Evolutionary conservation across 2,329 filamentous ascomycete genomes (phyloP).

Genomic region (Epichloe baconii): DNA sequence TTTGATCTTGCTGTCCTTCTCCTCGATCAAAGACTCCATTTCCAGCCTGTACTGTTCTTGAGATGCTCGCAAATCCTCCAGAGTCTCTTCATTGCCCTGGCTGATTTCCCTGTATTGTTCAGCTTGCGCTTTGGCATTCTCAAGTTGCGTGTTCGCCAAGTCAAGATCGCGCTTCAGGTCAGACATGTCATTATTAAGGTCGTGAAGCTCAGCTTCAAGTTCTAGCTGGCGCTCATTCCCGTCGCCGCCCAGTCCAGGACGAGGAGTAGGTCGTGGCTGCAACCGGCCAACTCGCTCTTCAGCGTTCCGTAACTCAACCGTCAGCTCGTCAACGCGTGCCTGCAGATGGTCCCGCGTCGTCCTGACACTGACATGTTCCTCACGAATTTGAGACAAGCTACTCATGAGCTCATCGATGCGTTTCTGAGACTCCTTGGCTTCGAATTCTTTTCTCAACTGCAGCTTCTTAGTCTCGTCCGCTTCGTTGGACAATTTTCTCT

Average conservation of each 20-base stretch:
- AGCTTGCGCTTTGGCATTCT: conserved; percentile 65
- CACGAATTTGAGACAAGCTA: conserved; percentile 65
- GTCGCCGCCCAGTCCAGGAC: conserved; percentile 33
- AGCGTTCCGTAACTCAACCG: conserved; percentile 74
- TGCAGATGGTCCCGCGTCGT: conserved; percentile 84
- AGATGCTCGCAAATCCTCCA: conserved; percentile 65
- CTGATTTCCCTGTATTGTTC: conserved; percentile 85
- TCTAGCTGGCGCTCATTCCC: conserved; percentile 34
- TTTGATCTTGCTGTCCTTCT: conserved; percentile 67
- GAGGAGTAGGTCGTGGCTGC: conserved; percentile 62
- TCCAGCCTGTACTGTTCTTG: conserved; percentile 83
- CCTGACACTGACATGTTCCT: conserved; percentile 76
- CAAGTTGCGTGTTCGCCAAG: conserved; percentile 64
- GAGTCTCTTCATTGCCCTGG: conserved; percentile 74
- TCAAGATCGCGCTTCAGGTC: conserved; percentile 83
- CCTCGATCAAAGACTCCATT: conserved; percentile 58
- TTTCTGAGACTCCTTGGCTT: conserved; percentile 76
- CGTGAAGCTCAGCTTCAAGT: conserved; percentile 54
- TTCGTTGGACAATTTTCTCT: conserved; percentile 74
- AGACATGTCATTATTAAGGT: conserved; percentile 69
- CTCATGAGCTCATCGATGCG: conserved; percentile 83
- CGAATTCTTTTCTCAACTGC: conserved; percentile 75
- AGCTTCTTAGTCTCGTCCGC: conserved; percentile 74
- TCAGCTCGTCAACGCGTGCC: conserved; percentile 74
- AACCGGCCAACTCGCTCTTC: conserved; percentile 77